Evolutionary conservation across 2,329 filamentous ascomycete species (phyloP), one percentile per base, ranked within the genome.

Genomic region (Fusarium sp.): DNA sequence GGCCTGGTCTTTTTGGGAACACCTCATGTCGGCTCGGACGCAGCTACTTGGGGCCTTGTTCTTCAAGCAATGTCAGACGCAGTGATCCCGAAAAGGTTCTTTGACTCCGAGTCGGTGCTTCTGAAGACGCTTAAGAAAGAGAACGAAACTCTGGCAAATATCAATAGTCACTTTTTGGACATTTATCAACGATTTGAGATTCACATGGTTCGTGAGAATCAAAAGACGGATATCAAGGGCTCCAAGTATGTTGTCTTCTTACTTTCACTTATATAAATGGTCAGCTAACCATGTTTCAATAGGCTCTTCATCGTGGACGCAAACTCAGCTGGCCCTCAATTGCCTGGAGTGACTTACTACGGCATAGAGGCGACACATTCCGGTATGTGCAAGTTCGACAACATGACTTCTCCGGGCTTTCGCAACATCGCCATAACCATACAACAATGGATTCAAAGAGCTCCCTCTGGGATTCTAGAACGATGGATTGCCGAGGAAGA

Each of bases 1-100:
- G 92, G 89, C 24, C 87, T 94, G 59, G 84, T 94, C 34, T 94
- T 94, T 76, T 84, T 94, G 28, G 92, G 92, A 15, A 94, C 92
- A 15, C 92, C 92, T 8, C 92, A 94, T 76, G 88, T 85, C 19
- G 92, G 91, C 10, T 89, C 91, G 3, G 89, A 90, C 66, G 80
- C 90, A 3, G 91, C 91, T 2, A 85, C 87, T 71, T 93, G 91
- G 90, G 91, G 88, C 0, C 80, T 85, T 13, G 81, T 91, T 56
- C 80, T 94, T 34, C 90, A 94, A 77, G 86, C 85, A 67, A 91
- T 94, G 82, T 88, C 89, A 51, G 85, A 87, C 54, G 85, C 87
- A 1, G 84, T 93, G 17, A 76, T 92, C 13, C 91, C 91, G 1
- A 89, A 84, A 75, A 88, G 86, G 69, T 80, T 93, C 51, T 85